Conservation (phyloP, 441 rosid species). For the Pelargonium cotyledonis region DNA sequence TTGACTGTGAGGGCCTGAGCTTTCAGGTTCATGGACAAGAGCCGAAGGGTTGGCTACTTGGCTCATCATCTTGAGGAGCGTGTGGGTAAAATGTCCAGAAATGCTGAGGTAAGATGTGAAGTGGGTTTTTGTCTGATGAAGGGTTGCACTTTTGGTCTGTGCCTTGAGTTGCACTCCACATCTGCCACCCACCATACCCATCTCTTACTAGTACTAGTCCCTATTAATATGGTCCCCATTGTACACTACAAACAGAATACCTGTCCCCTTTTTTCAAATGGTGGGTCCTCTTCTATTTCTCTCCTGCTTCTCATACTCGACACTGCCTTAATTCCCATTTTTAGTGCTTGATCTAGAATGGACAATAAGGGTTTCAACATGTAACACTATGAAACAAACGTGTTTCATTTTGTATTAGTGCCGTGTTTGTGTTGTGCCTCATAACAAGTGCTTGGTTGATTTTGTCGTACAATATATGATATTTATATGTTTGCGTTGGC, state of each 20-base stretch:
- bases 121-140: neutral
- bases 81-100: too few species aligned
- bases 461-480: too few species aligned
- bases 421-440: too few species aligned
- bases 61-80: too few species aligned
- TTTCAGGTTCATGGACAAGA: neutral
- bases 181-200: constrained; percentile 1
- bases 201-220: neutral
- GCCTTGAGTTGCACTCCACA: constrained; percentile 29
- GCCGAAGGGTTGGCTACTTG: neutral
- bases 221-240: constrained; percentile 2
- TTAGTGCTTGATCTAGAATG: too few species aligned
- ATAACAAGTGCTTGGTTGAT: too few species aligned
- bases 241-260: constrained; percentile 3
- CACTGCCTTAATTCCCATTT: neutral
- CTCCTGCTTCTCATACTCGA: neutral
- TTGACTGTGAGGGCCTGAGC: neutral
- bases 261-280: neutral
- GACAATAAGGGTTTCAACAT: too few species aligned
- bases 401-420: too few species aligned
- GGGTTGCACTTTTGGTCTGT: constrained; percentile 9
- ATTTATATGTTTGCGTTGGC: too few species aligned
- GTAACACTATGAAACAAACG: too few species aligned
- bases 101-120: constrained; percentile 8
- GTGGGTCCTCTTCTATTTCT: neutral